phyloP scores from a whole-genome alignment of 1,139 yeast genomes.

The Saccharomyces hybrid region DNA sequence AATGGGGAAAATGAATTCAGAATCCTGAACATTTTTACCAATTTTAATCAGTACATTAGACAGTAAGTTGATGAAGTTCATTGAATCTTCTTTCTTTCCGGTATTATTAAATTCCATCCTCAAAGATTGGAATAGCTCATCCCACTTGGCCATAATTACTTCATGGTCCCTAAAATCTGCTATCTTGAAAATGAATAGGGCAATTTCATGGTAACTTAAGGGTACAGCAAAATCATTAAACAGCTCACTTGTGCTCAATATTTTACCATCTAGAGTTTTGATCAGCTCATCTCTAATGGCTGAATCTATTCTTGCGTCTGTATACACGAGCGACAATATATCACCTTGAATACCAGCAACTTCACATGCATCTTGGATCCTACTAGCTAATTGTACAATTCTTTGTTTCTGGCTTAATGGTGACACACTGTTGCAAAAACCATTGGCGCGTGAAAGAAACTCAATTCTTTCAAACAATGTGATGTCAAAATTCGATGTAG shows the following conservation, averaged over 20 bases:
- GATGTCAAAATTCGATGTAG: slow-evolving; percentile 67
- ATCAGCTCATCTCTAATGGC: slow-evolving; percentile 39
- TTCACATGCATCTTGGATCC: slow-evolving; percentile 74
- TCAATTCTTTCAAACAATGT: slow-evolving; percentile 72
- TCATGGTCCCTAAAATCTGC: slow-evolving; percentile 75
- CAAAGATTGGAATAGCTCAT: slow-evolving; percentile 44
- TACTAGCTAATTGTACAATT: slow-evolving; percentile 60
- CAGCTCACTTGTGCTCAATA: slow-evolving; percentile 66
- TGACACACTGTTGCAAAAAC: slow-evolving; percentile 81
- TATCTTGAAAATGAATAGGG: slow-evolving; percentile 68
- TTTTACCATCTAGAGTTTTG: slow-evolving; percentile 51
- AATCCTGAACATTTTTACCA: slow-evolving; percentile 44
- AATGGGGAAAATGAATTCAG: slow-evolving; percentile 76
- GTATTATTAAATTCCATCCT: slow-evolving; percentile 23
- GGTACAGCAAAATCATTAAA: slow-evolving; percentile 87
- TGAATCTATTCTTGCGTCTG: slow-evolving; percentile 50
- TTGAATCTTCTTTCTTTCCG: slow-evolving; percentile 25
- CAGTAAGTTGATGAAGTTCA: slow-evolving; percentile 32
- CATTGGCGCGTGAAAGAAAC: slow-evolving; percentile 84
- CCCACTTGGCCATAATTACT: slow-evolving; percentile 68
- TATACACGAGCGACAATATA: slow-evolving; percentile 48
- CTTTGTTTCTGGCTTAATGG: slow-evolving; percentile 72
- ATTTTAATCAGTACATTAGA: slow-evolving; percentile 38
- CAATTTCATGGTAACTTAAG: slow-evolving; percentile 75
- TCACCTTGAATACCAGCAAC: slow-evolving; percentile 89